A percentile compares a stretch with the other conserved stretches of the same genome.
phyloP scores from a whole-genome alignment of 768 basidiomycete genomes.

The Podaxis rugospora region DNA sequence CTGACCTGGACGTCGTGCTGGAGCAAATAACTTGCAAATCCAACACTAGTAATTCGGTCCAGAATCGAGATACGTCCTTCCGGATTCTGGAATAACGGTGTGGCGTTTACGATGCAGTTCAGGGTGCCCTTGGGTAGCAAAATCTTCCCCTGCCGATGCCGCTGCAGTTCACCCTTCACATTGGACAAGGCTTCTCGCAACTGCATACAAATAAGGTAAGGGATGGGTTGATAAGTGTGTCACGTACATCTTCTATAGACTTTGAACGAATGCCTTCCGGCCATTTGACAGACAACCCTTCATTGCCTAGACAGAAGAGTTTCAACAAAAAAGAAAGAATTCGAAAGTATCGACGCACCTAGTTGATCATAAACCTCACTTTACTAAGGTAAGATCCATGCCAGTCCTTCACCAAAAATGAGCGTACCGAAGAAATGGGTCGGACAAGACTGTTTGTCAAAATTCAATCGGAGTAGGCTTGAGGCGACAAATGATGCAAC shows the following conservation, averaged over 20 bases:
- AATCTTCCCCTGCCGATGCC: conserved; percentile 31
- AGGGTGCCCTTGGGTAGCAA: conserved; percentile 43
- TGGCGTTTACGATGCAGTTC: conserved; percentile 43
- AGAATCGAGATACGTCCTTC: not conserved
- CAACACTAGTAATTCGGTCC: not conserved
- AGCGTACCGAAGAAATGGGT: conserved; percentile 61
- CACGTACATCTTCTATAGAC: conserved; percentile 43
- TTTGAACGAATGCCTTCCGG: conserved; percentile 29
- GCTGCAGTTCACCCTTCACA: conserved; percentile 32
- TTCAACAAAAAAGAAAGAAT: not conserved
- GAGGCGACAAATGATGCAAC: conserved; percentile 9
- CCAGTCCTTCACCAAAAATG: not conserved
- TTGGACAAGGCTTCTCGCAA: conserved; percentile 39
- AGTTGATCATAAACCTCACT: conserved; percentile 75
- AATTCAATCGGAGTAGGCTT: not conserved
- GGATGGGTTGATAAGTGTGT: not conserved
- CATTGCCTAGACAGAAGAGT: conserved; percentile 20
- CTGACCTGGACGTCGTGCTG: conserved; percentile 13
- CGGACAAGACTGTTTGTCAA: conserved; percentile 54
- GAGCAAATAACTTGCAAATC: conserved; percentile 5
- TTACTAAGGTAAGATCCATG: conserved; percentile 2
- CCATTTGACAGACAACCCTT: conserved; percentile 24
- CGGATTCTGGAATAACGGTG: conserved; percentile 18
- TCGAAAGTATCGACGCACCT: conserved; percentile 34
- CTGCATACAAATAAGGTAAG: conserved; percentile 23